Conservation (phyloP, 2,329 filamentous ascomycete species). For the Cladosporium phlei region DNA sequence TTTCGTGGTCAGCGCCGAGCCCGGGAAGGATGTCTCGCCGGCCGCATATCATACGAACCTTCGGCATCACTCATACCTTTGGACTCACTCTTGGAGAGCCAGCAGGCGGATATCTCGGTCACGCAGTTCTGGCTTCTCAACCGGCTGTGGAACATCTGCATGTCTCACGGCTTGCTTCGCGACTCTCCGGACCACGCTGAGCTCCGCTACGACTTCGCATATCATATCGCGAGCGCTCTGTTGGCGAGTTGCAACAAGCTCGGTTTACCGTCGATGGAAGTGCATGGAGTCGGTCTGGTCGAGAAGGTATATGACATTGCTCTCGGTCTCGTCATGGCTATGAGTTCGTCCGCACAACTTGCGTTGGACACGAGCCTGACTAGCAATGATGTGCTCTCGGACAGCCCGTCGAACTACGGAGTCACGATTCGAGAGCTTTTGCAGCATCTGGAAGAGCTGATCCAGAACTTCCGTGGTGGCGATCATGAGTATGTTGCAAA, state of each 20-base stretch:
- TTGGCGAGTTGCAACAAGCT: slow-evolving; percentile 33
- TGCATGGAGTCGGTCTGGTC: slow-evolving; percentile 38
- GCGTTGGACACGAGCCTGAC: slow-evolving; percentile 15
- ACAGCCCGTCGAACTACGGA: neutral
- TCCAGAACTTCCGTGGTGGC: slow-evolving; percentile 22
- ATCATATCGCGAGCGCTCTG: slow-evolving; percentile 32
- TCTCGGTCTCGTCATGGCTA: slow-evolving; percentile 22
- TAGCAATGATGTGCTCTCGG: slow-evolving; percentile 16
- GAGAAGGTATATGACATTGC: slow-evolving; percentile 40
- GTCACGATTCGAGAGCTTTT: slow-evolving; percentile 14
- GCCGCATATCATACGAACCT: slow-evolving; percentile 37
- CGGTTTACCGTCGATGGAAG: slow-evolving; percentile 36
- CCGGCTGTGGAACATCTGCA: slow-evolving; percentile 39
- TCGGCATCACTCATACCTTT: slow-evolving; percentile 26
- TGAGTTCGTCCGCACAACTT: slow-evolving; percentile 18
- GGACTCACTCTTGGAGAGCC: slow-evolving; percentile 32
- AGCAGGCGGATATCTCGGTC: slow-evolving; percentile 40
- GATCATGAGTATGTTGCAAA: slow-evolving; percentile 19
- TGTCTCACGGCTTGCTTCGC: slow-evolving; percentile 36
- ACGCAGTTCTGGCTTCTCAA: slow-evolving; percentile 43
- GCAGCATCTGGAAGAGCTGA: slow-evolving; percentile 16
- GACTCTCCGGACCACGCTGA: slow-evolving; percentile 35
- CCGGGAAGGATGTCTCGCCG: slow-evolving; percentile 29
- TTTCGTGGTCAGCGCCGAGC: slow-evolving; percentile 26
- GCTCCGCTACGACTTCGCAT: slow-evolving; percentile 35